Percentiles rank a stretch among this genome's conserved stretches.
Conservation (phyloP, 371 early-diverging fungal species). For the Apophysomyces trapeziformis region DNA sequence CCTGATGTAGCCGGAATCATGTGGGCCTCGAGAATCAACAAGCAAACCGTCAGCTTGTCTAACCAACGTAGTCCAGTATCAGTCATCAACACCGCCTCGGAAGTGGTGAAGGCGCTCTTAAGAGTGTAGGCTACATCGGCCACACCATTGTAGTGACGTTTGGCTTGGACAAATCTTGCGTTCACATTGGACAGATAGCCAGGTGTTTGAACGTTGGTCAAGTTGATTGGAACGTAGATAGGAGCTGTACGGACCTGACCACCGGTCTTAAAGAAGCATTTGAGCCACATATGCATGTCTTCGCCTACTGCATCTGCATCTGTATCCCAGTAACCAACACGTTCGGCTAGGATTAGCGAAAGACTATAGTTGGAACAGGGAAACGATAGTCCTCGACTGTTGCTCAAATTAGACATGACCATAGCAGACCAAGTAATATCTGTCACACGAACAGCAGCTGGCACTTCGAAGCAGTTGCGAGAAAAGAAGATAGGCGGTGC, state of each 20-base stretch:
- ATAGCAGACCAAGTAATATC: slow-evolving; percentile 82
- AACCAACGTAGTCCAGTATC: slow-evolving; percentile 31
- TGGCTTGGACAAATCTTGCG: slow-evolving; percentile 74
- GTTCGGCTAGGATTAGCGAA: slow-evolving; percentile 68
- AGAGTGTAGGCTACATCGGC: slow-evolving; percentile 64
- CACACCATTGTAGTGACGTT: slow-evolving; percentile 68
- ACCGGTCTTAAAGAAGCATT: slow-evolving; percentile 77
- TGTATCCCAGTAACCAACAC: slow-evolving; percentile 81
- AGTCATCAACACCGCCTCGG: slow-evolving; percentile 22
- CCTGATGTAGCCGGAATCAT: slow-evolving; percentile 59
- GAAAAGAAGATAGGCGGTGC: slow-evolving; percentile 81
- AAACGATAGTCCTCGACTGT: slow-evolving; percentile 66
- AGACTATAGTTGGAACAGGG: slow-evolving; percentile 82
- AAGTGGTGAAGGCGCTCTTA: slow-evolving; percentile 22
- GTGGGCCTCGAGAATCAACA: slow-evolving; percentile 57
- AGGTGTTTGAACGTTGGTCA: slow-evolving; percentile 73
- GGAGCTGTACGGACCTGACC: slow-evolving; percentile 68
- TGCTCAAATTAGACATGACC: slow-evolving; percentile 78
- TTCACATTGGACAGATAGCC: slow-evolving; percentile 60
- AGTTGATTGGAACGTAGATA: slow-evolving; percentile 76
- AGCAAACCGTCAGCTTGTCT: slow-evolving; percentile 49
- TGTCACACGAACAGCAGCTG: slow-evolving; percentile 74
- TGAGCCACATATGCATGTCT: slow-evolving; percentile 87
- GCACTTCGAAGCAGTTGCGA: slow-evolving; percentile 74
- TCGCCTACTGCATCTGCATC: slow-evolving; percentile 82